phyloP scores from a whole-genome alignment of 805 yeast genomes.

The Candida fluviatilis region DNA sequence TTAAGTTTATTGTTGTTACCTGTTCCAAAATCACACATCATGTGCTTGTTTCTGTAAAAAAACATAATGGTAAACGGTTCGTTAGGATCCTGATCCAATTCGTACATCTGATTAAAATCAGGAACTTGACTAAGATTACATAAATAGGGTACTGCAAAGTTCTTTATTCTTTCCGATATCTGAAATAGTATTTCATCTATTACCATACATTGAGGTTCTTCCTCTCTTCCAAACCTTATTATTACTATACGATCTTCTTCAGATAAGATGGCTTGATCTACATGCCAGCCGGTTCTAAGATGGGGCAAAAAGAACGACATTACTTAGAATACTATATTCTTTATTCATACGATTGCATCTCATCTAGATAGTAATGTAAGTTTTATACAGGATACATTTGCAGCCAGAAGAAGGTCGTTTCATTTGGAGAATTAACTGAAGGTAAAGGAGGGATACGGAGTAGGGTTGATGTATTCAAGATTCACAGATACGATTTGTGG shows the following conservation, averaged over 20 bases:
- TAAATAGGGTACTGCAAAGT: slow-evolving; percentile 82
- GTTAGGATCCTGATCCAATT: slow-evolving; percentile 42
- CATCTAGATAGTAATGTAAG: no score
- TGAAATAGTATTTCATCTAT: slow-evolving; percentile 85
- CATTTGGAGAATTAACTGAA: no score
- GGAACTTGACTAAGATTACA: slow-evolving; percentile 89
- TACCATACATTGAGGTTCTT: slow-evolving; percentile 73
- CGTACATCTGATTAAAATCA: slow-evolving; percentile 87
- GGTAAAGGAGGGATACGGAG: no score
- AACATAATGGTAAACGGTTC: slow-evolving; percentile 94
- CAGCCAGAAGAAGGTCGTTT: no score
- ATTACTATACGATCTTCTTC: slow-evolving; percentile 88
- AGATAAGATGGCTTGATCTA: slow-evolving; percentile 91
- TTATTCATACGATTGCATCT: no score
- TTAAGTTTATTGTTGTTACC: slow-evolving; percentile 95
- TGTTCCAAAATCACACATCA: slow-evolving; percentile 98
- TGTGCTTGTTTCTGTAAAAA: slow-evolving; percentile 87
- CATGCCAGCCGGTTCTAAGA: slow-evolving; percentile 88
- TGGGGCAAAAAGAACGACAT: slow-evolving; percentile 74
- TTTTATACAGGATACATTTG: no score
- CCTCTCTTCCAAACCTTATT: slow-evolving; percentile 81
- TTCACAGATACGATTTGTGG: no score
- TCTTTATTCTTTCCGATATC: slow-evolving; percentile 77
- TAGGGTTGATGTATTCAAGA: no score
- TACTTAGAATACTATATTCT: no score